Evolutionary conservation across 2,329 filamentous ascomycete species (phyloP), one percentile per base, ranked within the genome.

Genomic region (Gremmenia infestans): DNA sequence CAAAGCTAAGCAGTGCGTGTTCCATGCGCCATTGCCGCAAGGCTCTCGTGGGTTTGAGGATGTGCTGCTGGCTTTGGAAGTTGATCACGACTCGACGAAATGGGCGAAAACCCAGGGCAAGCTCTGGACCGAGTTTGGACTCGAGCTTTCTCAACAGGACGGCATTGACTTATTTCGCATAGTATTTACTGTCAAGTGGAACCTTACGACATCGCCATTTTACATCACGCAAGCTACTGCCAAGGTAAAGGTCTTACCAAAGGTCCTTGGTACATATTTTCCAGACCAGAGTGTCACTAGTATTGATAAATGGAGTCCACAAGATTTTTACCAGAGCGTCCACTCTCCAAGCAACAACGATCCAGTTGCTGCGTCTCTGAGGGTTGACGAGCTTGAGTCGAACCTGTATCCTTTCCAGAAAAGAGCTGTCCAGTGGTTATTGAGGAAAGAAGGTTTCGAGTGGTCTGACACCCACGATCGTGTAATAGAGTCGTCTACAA

Each of bases 391-490:
- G 25, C 73, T 79, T 50, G 72, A 72, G 46, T 77, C 82, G 1
- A 73, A 72, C 0, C 72, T 91, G 0, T 91, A 84, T 66, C 87
- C 87, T 0, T 92, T 91, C 57, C 89, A 92, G 69, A 81, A 82
- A 54, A 76, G 87, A 57, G 81, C 87, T 1, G 75, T 91, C 2
- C 77, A 83, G 48, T 93, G 88, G 88, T 74, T 91, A 56, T 70
- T 92, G 47, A 72, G 72, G 43, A 79, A 85, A 47, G 89, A 93
- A 72, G 83, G 83, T 4, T 78, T 83, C 2, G 67, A 73, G 22
- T 85, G 79, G 77, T 60, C 60, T 8, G 56, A 8, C 35, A 54
- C 6, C 4, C 37, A 53, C 15, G 50, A 57, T 11, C 22, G 40
- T 25, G 43, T 63, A n/a, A 50, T 53, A 35, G n/a, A 45, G 12